Evolutionary conservation across 163 green algal species (phyloP), one percentile per base, ranked within the genome.

Genomic region (Chlamydomonas reinhardtii): DNA sequence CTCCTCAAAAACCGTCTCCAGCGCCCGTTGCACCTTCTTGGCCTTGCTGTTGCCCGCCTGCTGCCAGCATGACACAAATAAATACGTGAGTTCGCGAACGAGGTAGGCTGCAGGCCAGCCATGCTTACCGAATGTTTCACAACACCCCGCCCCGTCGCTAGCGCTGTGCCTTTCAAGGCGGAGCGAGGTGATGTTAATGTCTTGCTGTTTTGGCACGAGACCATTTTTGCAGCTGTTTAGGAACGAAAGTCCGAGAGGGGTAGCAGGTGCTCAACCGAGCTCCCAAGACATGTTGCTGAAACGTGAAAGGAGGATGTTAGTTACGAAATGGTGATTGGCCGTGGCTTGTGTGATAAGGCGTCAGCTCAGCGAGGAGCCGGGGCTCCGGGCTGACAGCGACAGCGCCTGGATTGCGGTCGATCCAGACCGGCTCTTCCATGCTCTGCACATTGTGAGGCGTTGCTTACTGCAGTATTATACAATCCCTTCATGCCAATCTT

Each of bases 11-110:
- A 77, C 24, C 19, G 79, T 77, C 31, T 59, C 73, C 6, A 86
- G 70, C 37, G 80, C 80, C 8, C 80, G 80, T 29, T 79, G 70
- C 8, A 68, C 80, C 37, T 86, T 86, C 34, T 85, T 85, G 48
- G 22, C 31, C 64, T 85, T 31, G 52, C 32, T 14, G 73, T 65
- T 14, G 16, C 4, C 11, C 19, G 37, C 31, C 66, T 31, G 66
- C 31, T 35, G 14, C 11, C 31, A 27, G 66, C 31, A 22, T 19
- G 17, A 15, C 56, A 64, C 17, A 64, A 6, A 64, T 14, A 5
- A 29, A 25, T 64, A 15, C 17, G 56, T 19, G 12, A 24, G 12
- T 14, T 69, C n/a, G n/a, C n/a, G n/a, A 31, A 8, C 17, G 22
- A 69, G 24, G 2, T 69, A 25, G 24, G 34, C 25, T 69, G 61